phyloP scores from a whole-genome alignment of 1,139 yeast species.

The Kodamaea alishanica region DNA sequence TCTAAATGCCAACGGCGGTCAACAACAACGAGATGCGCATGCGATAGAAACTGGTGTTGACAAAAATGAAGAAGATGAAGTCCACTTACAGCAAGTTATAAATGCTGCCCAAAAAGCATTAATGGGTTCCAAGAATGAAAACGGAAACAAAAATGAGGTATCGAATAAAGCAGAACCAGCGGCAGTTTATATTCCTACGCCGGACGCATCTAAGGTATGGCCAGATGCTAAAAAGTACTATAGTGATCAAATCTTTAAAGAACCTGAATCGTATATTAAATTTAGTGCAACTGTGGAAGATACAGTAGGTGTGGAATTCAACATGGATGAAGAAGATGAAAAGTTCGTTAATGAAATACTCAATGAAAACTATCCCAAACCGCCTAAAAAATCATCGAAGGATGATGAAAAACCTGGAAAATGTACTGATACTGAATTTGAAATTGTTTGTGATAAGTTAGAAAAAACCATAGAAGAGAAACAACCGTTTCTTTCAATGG shows the following conservation, averaged over 20 bases:
- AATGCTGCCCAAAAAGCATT: slow-evolving; percentile 69
- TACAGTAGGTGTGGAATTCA: slow-evolving; percentile 79
- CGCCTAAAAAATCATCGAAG: slow-evolving; percentile 14
- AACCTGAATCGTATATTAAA: slow-evolving; percentile 79
- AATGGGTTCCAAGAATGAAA: slow-evolving; percentile 28
- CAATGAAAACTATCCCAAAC: slow-evolving; percentile 33
- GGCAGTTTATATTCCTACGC: slow-evolving; percentile 89
- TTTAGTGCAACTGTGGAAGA: slow-evolving; percentile 95
- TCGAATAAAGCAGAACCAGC: slow-evolving; percentile 22
- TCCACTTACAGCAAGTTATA: slow-evolving; percentile 88
- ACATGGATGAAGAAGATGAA: slow-evolving; percentile 89
- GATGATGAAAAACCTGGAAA: slow-evolving; percentile 17
- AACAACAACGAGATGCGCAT: slow-evolving; percentile 78
- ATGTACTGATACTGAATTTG: slow-evolving; percentile 82
- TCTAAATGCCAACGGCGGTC: slow-evolving; percentile 37
- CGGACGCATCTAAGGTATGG: slow-evolving; percentile 89
- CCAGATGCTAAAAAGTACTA: slow-evolving; percentile 71
- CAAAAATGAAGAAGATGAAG: slow-evolving; percentile 95
- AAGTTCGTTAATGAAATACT: slow-evolving; percentile 48
- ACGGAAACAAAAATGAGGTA: slow-evolving; percentile 24
- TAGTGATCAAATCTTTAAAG: slow-evolving; percentile 54
- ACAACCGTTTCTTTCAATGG: slow-evolving; percentile 86
- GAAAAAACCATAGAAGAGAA: slow-evolving; percentile 72
- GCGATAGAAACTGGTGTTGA: slow-evolving; percentile 97
- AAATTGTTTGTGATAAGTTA: slow-evolving; percentile 66